phyloP scores from a whole-genome alignment of 2,329 filamentous ascomycete species.

The Aphanocladium album region DNA sequence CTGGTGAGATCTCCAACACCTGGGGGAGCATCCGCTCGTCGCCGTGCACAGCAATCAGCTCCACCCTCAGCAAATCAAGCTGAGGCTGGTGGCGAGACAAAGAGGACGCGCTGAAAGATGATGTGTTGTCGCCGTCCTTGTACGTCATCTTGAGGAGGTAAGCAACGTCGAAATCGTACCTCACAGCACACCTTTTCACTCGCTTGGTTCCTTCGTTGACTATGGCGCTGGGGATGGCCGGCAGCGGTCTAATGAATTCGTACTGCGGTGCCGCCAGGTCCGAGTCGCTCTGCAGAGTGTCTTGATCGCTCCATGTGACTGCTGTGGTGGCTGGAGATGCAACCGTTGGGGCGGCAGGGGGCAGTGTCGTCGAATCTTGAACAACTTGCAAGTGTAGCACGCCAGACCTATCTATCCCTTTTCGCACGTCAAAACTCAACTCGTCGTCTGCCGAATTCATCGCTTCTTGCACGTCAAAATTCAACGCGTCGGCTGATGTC shows the following conservation, averaged over 20 bases:
- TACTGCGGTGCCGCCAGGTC: not conserved
- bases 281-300: not conserved
- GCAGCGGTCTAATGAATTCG: not conserved
- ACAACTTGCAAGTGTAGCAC: too few species aligned
- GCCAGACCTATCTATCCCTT: too few species aligned
- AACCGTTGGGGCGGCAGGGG: not conserved
- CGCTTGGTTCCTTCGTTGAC: too few species aligned
- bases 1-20: not conserved
- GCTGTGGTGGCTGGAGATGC: not conserved
- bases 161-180: not conserved
- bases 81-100: not conserved
- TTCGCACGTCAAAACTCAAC: too few species aligned
- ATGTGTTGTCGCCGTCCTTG: too few species aligned
- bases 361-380: too few species aligned
- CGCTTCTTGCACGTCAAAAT: too few species aligned
- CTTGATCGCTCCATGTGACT: not conserved
- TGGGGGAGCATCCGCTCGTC: not conserved
- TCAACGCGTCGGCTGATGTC: too few species aligned
- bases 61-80: not conserved
- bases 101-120: not conserved
- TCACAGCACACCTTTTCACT: not conserved
- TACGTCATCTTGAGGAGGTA: not conserved
- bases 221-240: not conserved
- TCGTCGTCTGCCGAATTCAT: too few species aligned
- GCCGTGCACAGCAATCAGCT: not conserved